These are phyloP conservation scores for Platanthera guangdongensis DNA, from an alignment of 106 monocot species.

Conservation along the genomic window DNA sequence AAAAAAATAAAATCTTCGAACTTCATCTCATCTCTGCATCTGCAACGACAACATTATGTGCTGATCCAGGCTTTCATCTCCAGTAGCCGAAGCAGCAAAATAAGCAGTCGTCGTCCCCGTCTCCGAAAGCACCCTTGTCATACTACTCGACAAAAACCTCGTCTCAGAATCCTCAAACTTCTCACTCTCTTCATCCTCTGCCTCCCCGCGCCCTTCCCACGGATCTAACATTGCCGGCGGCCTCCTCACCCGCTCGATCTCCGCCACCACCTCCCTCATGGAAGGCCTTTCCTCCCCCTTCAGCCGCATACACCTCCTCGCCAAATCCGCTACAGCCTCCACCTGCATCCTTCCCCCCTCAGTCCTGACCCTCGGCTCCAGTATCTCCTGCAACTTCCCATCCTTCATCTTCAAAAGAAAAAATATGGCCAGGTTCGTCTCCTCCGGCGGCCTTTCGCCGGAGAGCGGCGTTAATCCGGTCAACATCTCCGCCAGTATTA, in stretches of 20 bases:
- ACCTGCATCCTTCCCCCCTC: conserved; percentile 1
- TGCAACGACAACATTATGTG: neutral
- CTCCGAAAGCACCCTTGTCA: neutral
- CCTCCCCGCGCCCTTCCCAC: neutral
- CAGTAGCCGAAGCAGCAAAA: neutral
- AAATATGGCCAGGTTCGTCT: conserved; percentile 10
- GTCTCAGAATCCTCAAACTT: neutral
- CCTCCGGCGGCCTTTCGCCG: neutral
- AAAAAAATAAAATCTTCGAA: no score
- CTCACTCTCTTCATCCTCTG: neutral
- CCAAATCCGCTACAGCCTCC: conserved; percentile 12
- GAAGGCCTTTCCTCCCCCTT: conserved; percentile 18
- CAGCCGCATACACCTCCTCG: conserved; percentile 14
- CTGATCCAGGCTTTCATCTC: conserved; percentile 1
- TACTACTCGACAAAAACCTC: neutral
- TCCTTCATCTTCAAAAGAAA: neutral
- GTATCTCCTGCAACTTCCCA: neutral
- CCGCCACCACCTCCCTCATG: conserved; percentile 26
- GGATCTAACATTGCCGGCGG: neutral
- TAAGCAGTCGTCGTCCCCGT: neutral
- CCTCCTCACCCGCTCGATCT: conserved; percentile 13
- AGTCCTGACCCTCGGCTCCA: conserved; percentile 6
- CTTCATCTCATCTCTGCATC: conserved; percentile 7
- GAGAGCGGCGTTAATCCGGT: conserved; percentile 20
- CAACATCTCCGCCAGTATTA: conserved; percentile 24